Evolutionary conservation across 768 basidiomycete genomes (phyloP).

Genomic region (Tricholoma saponaceum): DNA sequence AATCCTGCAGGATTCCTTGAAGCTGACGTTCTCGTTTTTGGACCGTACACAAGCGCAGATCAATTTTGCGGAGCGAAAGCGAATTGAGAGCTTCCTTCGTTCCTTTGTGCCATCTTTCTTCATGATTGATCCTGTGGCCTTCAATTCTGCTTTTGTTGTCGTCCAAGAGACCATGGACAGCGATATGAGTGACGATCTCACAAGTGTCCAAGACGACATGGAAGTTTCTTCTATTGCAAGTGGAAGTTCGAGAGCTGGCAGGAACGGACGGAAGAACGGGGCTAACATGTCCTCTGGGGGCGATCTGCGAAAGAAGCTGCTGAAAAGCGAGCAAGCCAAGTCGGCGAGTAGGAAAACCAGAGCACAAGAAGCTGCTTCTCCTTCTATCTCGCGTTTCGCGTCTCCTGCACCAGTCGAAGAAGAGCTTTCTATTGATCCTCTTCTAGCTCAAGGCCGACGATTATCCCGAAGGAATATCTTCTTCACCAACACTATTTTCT

Average conservation of each 20-base stretch:
- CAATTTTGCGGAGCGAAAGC: slow-evolving; percentile 63
- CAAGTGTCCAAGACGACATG: slow-evolving; percentile 30
- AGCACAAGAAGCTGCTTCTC: slow-evolving; percentile 42
- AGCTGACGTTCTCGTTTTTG: slow-evolving; percentile 85
- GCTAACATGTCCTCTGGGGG: slow-evolving; percentile 34
- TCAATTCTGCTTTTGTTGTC: slow-evolving; percentile 66
- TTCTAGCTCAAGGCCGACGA: slow-evolving; percentile 23
- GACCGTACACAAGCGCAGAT: slow-evolving; percentile 84
- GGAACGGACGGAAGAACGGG: slow-evolving; percentile 21
- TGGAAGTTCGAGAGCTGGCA: slow-evolving; percentile 33
- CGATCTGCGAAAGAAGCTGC: slow-evolving; percentile 72
- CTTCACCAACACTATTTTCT: slow-evolving; percentile 88
- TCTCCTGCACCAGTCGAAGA: slow-evolving; percentile 56
- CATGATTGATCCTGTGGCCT: slow-evolving; percentile 64
- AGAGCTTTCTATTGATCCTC: slow-evolving; percentile 27
- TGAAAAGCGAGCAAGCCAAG: slow-evolving; percentile 84
- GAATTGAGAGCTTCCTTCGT: slow-evolving; percentile 80
- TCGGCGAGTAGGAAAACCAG: slow-evolving; percentile 57
- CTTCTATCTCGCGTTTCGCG: slow-evolving; percentile 53
- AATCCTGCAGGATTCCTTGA: slow-evolving; percentile 83
- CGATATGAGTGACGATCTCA: slow-evolving; percentile 53
- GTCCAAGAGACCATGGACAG: slow-evolving; percentile 51
- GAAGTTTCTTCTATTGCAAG: slow-evolving; percentile 38
- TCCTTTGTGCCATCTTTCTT: slow-evolving; percentile 75
- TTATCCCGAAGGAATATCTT: slow-evolving; percentile 54